phyloP scores from a whole-genome alignment of 2,329 filamentous ascomycete species.

The Exophiala sp. region DNA sequence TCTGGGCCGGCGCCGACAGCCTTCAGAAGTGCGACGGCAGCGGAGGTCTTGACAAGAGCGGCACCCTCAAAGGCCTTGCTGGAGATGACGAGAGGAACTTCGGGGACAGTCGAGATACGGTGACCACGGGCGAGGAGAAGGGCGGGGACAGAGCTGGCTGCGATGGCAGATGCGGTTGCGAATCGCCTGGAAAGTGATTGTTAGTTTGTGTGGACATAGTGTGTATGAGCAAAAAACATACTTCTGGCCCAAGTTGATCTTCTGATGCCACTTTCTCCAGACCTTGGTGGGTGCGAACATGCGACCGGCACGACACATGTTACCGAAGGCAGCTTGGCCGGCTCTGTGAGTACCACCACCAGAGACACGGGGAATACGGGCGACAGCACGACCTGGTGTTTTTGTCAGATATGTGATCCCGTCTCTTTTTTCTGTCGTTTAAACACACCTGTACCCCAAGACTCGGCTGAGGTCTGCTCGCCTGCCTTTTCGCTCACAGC shows the following conservation, averaged over 20 bases:
- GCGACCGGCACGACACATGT: conserved; percentile 99
- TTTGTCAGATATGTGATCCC: conserved; percentile 12
- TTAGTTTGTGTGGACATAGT: too few species aligned
- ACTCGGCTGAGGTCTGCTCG: conserved; percentile 99
- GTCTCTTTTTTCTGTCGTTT: conserved; percentile 24
- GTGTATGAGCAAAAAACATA: too few species aligned
- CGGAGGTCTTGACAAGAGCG: conserved; percentile 81
- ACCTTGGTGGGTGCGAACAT: conserved; percentile 99
- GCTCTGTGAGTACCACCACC: conserved; percentile 99
- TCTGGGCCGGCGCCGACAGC: conserved; percentile 86
- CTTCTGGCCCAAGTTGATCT: conserved; percentile 99
- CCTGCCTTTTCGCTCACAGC: conserved; percentile 99
- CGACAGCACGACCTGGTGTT: conserved; percentile 86
- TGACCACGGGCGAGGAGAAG: conserved; percentile 96
- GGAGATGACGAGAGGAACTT: conserved; percentile 96
- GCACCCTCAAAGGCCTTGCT: conserved; percentile 79
- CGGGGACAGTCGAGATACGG: conserved; percentile 84
- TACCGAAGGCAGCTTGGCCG: conserved; percentile 99
- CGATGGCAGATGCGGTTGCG: conserved; percentile 93
- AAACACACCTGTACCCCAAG: conserved; percentile 95
- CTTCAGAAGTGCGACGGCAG: conserved; percentile 81
- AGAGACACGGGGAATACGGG: conserved; percentile 99
- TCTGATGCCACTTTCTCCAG: conserved; percentile 99
- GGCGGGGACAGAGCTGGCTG: conserved; percentile 90
- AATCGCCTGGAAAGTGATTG: conserved; percentile 65